Evolutionary conservation across 352 stramenopile genomes (phyloP).

Genomic region (Phytophthora podocarpi): DNA sequence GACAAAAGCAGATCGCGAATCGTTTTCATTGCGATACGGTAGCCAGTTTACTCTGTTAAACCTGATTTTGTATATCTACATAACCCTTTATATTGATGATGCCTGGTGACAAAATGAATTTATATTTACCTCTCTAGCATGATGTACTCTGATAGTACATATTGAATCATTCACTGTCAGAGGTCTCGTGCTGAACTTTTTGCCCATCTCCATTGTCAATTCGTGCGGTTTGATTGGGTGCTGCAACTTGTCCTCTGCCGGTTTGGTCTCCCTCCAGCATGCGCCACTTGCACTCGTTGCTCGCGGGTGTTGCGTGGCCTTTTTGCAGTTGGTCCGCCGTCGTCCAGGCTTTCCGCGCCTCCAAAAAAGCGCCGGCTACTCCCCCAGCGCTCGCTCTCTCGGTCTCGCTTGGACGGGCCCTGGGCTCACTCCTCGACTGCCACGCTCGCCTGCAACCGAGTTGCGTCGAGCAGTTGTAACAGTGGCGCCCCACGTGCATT

Average conservation of each 20-base stretch:
- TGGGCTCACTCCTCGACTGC: conserved; percentile 31
- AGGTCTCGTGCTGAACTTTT: conserved; percentile 22
- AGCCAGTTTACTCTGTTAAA: conserved; percentile 31
- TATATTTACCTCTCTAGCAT: not conserved
- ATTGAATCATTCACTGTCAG: conserved; percentile 1
- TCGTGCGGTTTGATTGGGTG: conserved; percentile 20
- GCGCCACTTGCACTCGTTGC: conserved; percentile 3
- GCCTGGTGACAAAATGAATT: not conserved
- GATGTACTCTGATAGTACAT: not conserved
- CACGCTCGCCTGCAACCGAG: conserved; percentile 26
- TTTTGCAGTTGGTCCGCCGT: conserved; percentile 40
- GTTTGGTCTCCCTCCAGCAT: not conserved
- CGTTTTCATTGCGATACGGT: conserved; percentile 5
- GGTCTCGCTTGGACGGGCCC: conserved; percentile 6
- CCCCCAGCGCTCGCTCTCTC: conserved; percentile 25
- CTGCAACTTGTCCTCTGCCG: conserved; percentile 29
- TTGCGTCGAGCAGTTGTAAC: conserved; percentile 16
- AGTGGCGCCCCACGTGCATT: conserved; percentile 14
- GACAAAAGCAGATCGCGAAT: conserved; percentile 25
- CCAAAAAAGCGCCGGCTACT: conserved; percentile 18
- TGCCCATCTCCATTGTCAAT: conserved; percentile 23
- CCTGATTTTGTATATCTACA: too few relatives aligned
- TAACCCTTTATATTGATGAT: too few relatives aligned
- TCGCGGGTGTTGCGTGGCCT: conserved; percentile 15
- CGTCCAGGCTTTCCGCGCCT: conserved; percentile 19